Evolutionary conservation across 1,284 basidiomycete species (phyloP), one percentile per base, ranked within the genome.

Genomic region (Cyathus pygmaeus): DNA sequence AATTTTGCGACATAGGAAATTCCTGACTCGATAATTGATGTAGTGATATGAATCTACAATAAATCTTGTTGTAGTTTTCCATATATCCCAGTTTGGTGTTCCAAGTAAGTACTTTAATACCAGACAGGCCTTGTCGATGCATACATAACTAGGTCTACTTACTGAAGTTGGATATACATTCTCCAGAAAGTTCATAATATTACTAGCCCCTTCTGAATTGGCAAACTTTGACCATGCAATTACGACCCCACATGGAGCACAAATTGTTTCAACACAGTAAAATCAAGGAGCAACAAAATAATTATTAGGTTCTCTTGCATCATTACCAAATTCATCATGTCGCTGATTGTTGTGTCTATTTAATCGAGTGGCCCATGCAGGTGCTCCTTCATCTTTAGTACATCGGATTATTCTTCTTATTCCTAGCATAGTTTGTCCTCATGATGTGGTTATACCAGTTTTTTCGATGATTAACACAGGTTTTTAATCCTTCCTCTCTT

Each of bases 391-490:
- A 53, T 70, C 67, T 44, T 57, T 55, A 61, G 65, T 55, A 53
- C 63, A 27, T 53, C 60, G 55, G 17, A 73, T 52, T 39, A 71
- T 66, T 47, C 71, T 47, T 51, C 59, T 21, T 15, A 70, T 53
- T 44, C 72, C 72, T 53, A 58, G 63, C 9, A 60, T 23, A 29
- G 57, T 27, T 9, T 31, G 27, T n/a, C n/a, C n/a, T n/a, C n/a
- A n/a, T n/a, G n/a, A n/a, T n/a, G 62, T 65, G 54, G 36, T 64
- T 65, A 10, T 60, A 51, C 72, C 72, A 76, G 29, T 62, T 41
- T 17, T 29, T 26, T 53, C 63, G 58, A 63, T 76, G 74, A 2
- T 47, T n/a, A 21, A 51, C 17, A 65, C 71, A 74, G 15, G 71
- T 66, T 50, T 69, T 60, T 41, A 67, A 71, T 21, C 21, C 27